Base-by-base conservation (phyloP, 352 stramenopile genomes). In the Phytophthora boehmeriae region DNA sequence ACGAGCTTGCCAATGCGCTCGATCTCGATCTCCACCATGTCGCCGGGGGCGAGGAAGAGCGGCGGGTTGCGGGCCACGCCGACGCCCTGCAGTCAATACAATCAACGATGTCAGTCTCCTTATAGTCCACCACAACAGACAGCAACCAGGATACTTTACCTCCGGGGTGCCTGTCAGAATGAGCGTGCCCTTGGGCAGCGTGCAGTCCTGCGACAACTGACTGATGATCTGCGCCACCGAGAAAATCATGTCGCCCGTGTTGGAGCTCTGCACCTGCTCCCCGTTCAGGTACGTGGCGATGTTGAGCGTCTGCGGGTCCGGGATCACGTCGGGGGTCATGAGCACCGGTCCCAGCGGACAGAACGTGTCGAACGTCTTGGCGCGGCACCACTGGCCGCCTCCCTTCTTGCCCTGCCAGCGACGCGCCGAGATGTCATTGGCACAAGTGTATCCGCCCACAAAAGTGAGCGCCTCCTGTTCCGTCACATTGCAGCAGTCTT, bases 321-420 rank as follows among this genome's bases (percentile, higher is more conserved):
- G 72, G 41, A 96, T 90, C 32, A 80, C 56, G n/a, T 83, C 73
- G 14, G 79, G 73, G 2, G 88, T 91, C 28, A 97, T 76, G 34
- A 98, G 79, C 38, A 86, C 84, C 3, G 92, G 92, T 0, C 92
- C 92, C 17, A 98, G 73, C 6, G 92, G 92, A 61, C 83, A 95
- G 58, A 97, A 97, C 2, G 89, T 96, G 60, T 98, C 90, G 57
- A 98, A 97, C 1, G 73, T 88, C 75, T 98, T 98, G 45, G 82
- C 66, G 43, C 86, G 86, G 58, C 80, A 92, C 89, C 89, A 98
- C 70, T 98, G 92, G 27, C 87, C 86, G 28, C 87, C 86, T 43
- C 89, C 89, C 34, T 83, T 88, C 59, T 87, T 88, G 42, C 85
- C 86, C 60, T 97, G 90, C 89, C 91, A 97, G 10, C 89, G 75